Base-by-base conservation (phyloP, 2,329 filamentous ascomycete species). In the Chrysosphaeria jannelii region DNA sequence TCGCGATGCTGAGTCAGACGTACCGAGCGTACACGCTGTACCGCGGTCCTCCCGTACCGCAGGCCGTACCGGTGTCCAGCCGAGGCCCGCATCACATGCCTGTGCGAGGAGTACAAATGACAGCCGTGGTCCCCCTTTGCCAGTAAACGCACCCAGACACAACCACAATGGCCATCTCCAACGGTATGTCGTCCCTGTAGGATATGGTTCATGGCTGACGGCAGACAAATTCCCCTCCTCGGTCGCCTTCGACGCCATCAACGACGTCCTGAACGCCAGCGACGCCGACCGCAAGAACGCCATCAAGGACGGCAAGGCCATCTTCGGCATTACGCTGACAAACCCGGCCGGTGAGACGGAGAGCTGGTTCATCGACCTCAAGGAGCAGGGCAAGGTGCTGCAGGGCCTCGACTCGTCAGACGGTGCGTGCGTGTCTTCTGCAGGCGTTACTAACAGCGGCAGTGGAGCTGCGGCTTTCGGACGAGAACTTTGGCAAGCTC, bases 311-410 rank as follows among this genome's bases (percentile, higher is more conserved):
- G 81, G 66, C 40, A 69, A 69, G 37, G 76, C 71, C 29, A 53
- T 93, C 43, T 91, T 89, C 44, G 68, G 68, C 29, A 93, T 97
- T 50, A 76, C 63, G 25, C 53, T 97, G 34, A 93, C 89, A 58
- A 97, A 97, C 57, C 46, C 52, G 28, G 56, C 56, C 13, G 76
- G 75, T 36, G 61, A 79, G 44, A 66, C 65, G 28, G 65, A 75
- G 38, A 71, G 63, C 48, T 97, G 85, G 85, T 63, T 88, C 51
- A 74, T 97, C 35, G 85, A 97, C 44, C 63, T 97, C 30, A 91
- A 91, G 57, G 60, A 88, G 39, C 70, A 67, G 30, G 85, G 85
- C 31, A 58, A 57, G 26, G 79, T 90, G 20, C 70, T 59, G 36
- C 69, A 70, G 40, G 85, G 85, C 26, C 42, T 58, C 13, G 60